Conservation (phyloP, 768 basidiomycete species). For the Ramaria sp. region DNA sequence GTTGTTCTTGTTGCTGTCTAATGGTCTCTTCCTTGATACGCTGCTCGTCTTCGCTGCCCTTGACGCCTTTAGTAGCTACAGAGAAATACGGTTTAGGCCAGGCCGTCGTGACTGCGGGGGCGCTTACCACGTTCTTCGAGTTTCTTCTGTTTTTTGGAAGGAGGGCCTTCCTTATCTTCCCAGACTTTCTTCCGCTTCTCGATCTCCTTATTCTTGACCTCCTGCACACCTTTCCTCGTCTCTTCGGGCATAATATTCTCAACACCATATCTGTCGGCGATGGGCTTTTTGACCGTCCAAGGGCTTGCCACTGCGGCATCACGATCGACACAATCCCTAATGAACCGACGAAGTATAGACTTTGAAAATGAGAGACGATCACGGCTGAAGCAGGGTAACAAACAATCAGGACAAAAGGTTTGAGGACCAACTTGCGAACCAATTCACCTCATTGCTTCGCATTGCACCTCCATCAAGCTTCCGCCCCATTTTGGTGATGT, state of each 20-base stretch:
- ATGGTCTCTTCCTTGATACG: slow-evolving; percentile 55
- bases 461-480: slow-evolving; percentile 75
- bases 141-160: slow-evolving; percentile 75
- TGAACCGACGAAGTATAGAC: slow-evolving; percentile 91
- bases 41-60: slow-evolving; percentile 43
- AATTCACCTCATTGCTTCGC: slow-evolving; percentile 66
- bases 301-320: slow-evolving; percentile 89
- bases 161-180: slow-evolving; percentile 81
- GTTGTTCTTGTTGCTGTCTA: slow-evolving; percentile 54
- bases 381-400: slow-evolving; percentile 42
- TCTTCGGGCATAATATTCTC: slow-evolving; percentile 80
- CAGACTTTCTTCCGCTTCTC: slow-evolving; percentile 89
- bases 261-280: slow-evolving; percentile 80
- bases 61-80: slow-evolving; percentile 21
- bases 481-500: slow-evolving; percentile 50
- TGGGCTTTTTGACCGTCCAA: slow-evolving; percentile 84
- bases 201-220: slow-evolving; percentile 76
- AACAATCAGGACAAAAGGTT: slow-evolving; percentile 3
- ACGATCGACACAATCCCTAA: slow-evolving; percentile 90
- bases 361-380: slow-evolving; percentile 95
- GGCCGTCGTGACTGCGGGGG: slow-evolving; percentile 2
- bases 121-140: slow-evolving; percentile 38
- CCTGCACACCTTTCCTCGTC: slow-evolving; percentile 67
- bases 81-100: background rate
- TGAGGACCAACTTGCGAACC: background rate